These are phyloP conservation scores for Coniochaeta hoffmannii DNA, from an alignment of 2,329 filamentous ascomycete species.

Conservation along the genomic window DNA sequence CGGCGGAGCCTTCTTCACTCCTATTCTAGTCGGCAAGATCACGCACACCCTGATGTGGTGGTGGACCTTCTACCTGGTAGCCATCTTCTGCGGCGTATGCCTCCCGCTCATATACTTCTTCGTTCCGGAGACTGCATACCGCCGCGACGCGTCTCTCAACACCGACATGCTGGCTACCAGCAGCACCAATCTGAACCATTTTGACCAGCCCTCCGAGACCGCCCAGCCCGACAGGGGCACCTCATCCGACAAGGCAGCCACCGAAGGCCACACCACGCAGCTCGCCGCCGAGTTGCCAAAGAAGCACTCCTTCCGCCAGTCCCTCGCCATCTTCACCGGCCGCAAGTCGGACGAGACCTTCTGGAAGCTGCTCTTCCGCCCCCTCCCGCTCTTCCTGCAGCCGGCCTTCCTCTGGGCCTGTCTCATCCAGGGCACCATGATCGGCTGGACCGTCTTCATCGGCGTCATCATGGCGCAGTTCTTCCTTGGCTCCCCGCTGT, in stretches of 20 bases:
- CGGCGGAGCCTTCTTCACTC: slow-evolving; percentile 58
- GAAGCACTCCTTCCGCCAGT: slow-evolving; percentile 52
- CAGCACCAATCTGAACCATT: neutral
- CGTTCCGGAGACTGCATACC: slow-evolving; percentile 78
- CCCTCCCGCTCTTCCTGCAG: slow-evolving; percentile 76
- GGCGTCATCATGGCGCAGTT: slow-evolving; percentile 76
- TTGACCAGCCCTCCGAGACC: neutral
- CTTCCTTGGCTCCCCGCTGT: slow-evolving; percentile 73
- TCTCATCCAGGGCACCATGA: slow-evolving; percentile 80
- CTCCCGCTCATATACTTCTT: slow-evolving; percentile 69
- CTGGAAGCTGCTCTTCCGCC: slow-evolving; percentile 57
- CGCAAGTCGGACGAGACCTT: slow-evolving; percentile 74
- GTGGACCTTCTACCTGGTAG: slow-evolving; percentile 84
- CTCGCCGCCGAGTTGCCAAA: slow-evolving; percentile 21
- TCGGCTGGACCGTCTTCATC: slow-evolving; percentile 94
- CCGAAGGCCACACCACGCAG: slow-evolving; percentile 5
- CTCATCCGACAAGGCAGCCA: neutral
- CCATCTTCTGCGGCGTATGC: slow-evolving; percentile 69
- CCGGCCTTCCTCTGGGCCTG: slow-evolving; percentile 75
- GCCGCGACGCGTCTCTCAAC: slow-evolving; percentile 59
- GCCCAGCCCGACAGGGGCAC: slow-evolving; percentile 4
- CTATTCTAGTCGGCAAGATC: slow-evolving; percentile 86
- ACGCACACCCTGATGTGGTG: slow-evolving; percentile 68
- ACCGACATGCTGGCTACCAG: slow-evolving; percentile 52
- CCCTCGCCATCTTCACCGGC: slow-evolving; percentile 67